phyloP scores from a whole-genome alignment of 495 filamentous ascomycete genomes.

The Penicillium atrosanguineum region DNA sequence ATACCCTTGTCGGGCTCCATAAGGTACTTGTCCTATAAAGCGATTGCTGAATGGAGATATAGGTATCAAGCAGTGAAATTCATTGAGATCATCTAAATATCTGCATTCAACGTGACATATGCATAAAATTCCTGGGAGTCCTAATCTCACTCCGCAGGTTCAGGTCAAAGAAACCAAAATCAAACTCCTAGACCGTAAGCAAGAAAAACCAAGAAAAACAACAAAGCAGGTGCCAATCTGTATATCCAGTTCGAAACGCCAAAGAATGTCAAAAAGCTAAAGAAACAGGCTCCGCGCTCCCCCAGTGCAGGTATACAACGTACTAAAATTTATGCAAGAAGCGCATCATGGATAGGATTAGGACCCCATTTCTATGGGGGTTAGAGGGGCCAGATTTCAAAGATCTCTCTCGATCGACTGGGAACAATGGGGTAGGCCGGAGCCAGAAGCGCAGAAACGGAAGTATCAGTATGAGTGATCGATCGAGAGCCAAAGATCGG shows the following conservation, averaged over 20 bases:
- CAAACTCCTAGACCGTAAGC: constrained; percentile 17
- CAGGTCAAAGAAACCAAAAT: not conserved
- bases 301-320: constrained; percentile 25
- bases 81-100: constrained; percentile 16
- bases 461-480: not conserved
- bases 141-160: constrained; percentile 1
- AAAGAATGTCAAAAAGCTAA: constrained; percentile 12
- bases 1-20: not conserved
- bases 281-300: constrained; percentile 17
- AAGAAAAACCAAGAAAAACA: constrained; percentile 1
- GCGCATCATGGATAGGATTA: constrained; percentile 14
- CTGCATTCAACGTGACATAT: constrained; percentile 20
- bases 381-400: too few species aligned
- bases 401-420: too few species aligned
- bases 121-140: not conserved
- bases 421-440: too few species aligned
- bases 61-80: not conserved
- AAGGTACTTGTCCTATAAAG: not conserved
- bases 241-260: constrained; percentile 23
- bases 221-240: constrained; percentile 32
- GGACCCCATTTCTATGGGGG: not conserved
- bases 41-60: not conserved
- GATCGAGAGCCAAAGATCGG: not conserved
- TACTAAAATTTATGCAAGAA: constrained; percentile 14
- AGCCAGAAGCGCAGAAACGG: not conserved